Conservation (phyloP, 495 filamentous ascomycete genomes). For the Thermothielavioides terrestris region DNA sequence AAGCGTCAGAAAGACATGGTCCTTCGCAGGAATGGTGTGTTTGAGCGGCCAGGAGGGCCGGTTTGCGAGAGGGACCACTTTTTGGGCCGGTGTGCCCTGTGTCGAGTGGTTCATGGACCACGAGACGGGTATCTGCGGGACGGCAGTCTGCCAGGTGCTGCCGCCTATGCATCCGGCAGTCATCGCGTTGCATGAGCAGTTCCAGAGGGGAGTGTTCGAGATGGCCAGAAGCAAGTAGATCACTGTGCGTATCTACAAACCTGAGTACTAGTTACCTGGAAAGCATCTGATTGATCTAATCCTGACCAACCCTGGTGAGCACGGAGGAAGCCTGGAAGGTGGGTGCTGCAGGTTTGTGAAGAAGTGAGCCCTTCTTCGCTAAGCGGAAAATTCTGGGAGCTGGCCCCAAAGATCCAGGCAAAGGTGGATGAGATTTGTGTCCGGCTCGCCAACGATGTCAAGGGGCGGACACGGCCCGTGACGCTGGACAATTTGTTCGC, state of each 20-base stretch:
- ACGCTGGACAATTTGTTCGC: neutral
- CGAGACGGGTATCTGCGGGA: constrained; percentile 4
- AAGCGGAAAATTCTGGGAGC: neutral
- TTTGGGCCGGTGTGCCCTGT: constrained; percentile 9
- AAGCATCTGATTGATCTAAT: too few relatives aligned
- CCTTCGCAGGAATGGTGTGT: constrained; percentile 7
- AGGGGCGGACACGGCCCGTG: neutral
- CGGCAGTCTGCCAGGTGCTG: constrained; percentile 5
- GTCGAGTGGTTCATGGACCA: constrained; percentile 11
- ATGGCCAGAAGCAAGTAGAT: too few relatives aligned
- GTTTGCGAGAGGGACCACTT: constrained; percentile 4
- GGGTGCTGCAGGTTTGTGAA: too few relatives aligned
- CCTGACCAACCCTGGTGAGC: too few relatives aligned
- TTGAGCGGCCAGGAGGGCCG: neutral
- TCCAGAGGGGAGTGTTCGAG: constrained; percentile 8
- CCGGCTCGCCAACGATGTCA: neutral
- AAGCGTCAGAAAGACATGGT: constrained; percentile 6
- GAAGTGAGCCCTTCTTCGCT: neutral
- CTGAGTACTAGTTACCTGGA: too few relatives aligned
- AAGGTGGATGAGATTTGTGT: neutral
- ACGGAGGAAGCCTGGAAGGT: too few relatives aligned
- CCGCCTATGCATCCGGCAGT: constrained; percentile 7
- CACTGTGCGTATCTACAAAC: too few relatives aligned
- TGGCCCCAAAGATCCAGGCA: neutral
- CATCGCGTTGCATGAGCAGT: constrained; percentile 4